Conservation (phyloP, 257 asterid genomes). For the Apocynum venetum region DNA sequence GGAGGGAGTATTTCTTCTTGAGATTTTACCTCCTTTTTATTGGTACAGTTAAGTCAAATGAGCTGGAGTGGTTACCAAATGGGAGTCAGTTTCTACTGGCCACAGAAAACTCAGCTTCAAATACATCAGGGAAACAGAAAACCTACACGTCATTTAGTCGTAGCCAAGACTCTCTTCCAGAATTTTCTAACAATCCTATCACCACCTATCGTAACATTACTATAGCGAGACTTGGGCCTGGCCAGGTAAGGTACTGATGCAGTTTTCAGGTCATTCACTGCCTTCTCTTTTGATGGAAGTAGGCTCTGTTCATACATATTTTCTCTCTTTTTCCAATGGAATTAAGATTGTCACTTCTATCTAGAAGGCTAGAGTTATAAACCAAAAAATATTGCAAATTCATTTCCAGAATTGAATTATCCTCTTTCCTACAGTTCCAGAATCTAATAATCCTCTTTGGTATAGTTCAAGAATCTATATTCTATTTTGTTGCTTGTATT, state of each 20-base stretch:
- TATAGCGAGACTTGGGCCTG: constrained; percentile 79
- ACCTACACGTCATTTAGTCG: constrained; percentile 77
- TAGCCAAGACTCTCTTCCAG: constrained; percentile 67
- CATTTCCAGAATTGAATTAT: neutral
- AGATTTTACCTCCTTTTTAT: too few species aligned
- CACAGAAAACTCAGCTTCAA: constrained; percentile 35
- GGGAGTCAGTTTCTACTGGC: constrained; percentile 66
- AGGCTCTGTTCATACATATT: neutral
- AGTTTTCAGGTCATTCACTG: neutral
- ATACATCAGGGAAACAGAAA: constrained; percentile 41
- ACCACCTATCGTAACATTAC: constrained; percentile 53
- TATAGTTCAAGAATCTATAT: too few species aligned
- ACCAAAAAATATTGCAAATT: neutral
- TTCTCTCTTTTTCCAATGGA: neutral
- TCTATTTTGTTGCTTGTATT: neutral
- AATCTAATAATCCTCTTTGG: neutral
- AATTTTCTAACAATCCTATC: constrained; percentile 48
- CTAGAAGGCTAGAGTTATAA: neutral
- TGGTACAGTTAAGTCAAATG: constrained; percentile 55
- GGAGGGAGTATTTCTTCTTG: too few species aligned
- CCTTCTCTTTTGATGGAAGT: neutral
- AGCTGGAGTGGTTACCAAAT: constrained; percentile 75
- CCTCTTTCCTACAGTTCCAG: neutral
- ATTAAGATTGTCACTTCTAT: neutral
- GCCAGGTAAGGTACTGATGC: constrained; percentile 56